phyloP scores from a whole-genome alignment of 2,329 filamentous ascomycete species.

The Sporothrix globosa region DNA sequence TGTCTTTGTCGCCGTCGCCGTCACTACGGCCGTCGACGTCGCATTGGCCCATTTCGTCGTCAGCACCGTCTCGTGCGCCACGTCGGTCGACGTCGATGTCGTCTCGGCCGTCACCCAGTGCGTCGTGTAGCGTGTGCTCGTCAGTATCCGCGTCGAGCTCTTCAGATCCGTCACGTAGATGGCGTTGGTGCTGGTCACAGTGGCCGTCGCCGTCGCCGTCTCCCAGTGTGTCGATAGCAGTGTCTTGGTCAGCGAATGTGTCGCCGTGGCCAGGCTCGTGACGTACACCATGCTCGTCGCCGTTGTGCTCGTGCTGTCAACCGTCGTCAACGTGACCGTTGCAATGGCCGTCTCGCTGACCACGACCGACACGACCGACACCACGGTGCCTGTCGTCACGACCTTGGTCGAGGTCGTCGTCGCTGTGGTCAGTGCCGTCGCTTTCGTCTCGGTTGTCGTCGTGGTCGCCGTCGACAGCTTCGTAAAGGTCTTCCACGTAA shows the following conservation, averaged over 20 bases:
- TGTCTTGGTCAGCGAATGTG: neutral
- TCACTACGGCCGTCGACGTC: conserved; percentile 5
- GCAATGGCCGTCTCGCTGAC: conserved; percentile 28
- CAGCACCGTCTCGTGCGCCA: conserved; percentile 5
- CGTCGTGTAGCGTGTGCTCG: conserved; percentile 16
- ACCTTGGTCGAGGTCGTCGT: conserved; percentile 14
- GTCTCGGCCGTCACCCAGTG: conserved; percentile 8
- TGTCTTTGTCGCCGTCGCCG: neutral
- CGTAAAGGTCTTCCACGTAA: conserved; percentile 31
- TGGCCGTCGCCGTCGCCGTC: conserved; percentile 15
- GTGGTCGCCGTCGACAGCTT: conserved; percentile 17
- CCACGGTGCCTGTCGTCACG: conserved; percentile 17
- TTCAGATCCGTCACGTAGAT: conserved; percentile 12
- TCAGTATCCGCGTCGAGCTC: neutral
- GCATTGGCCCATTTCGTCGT: no score
- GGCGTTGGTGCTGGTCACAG: conserved; percentile 2
- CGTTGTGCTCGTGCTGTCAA: conserved; percentile 17
- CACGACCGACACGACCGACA: conserved; percentile 17
- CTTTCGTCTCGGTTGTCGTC: neutral
- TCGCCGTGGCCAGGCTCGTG: conserved; percentile 1
- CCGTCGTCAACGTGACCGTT: conserved; percentile 9
- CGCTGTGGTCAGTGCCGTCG: neutral
- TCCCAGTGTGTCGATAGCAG: conserved; percentile 15
- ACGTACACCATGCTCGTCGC: conserved; percentile 7
- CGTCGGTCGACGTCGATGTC: neutral